Evolutionary conservation across 768 basidiomycete genomes (phyloP).

Genomic region (Russula emetica): DNA sequence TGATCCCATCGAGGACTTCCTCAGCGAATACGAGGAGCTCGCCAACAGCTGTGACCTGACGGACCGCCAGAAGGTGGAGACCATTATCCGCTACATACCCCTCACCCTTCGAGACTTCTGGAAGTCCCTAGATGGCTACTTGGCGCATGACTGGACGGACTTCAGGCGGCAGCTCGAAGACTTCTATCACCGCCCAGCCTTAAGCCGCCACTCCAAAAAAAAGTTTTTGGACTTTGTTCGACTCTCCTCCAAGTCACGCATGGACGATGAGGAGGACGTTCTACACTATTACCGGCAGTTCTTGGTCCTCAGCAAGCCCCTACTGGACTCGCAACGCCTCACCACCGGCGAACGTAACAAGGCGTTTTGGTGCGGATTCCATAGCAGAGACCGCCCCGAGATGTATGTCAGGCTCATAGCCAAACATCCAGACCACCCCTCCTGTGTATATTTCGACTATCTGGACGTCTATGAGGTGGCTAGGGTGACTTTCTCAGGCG

Average conservation of each 20-base stretch:
- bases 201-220: neutral
- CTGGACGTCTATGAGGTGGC: neutral
- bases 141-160: neutral
- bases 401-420: neutral
- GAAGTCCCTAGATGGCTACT: neutral
- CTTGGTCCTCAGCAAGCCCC: neutral
- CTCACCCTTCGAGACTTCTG: neutral
- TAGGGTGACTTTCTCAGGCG: accelerated
- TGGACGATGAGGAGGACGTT: neutral
- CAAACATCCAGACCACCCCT: neutral
- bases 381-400: neutral
- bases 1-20: no score
- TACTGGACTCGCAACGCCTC: neutral
- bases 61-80: neutral
- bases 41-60: neutral
- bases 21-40: no score
- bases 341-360: neutral
- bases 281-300: neutral
- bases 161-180: neutral
- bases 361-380: neutral
- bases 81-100: neutral
- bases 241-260: neutral
- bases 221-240: neutral
- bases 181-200: accelerated
- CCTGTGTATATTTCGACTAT: neutral